These are phyloP conservation scores for Didymella exigua DNA, from an alignment of 2,329 filamentous ascomycete species.

Conservation along the genomic window DNA sequence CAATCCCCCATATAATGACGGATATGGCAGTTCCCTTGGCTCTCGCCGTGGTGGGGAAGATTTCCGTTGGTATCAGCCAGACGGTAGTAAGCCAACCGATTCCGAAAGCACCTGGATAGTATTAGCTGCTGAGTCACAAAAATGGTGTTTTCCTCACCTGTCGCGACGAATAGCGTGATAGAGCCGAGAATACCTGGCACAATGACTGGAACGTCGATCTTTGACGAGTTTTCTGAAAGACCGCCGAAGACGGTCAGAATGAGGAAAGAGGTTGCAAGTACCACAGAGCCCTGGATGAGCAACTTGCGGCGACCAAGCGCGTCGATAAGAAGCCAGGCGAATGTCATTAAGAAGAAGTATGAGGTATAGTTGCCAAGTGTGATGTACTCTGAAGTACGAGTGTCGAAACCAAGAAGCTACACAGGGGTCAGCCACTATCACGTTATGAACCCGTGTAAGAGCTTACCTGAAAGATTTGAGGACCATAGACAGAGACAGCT, in stretches of 20 bases:
- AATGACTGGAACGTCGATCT: slow-evolving; percentile 49
- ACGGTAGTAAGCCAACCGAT: slow-evolving; percentile 65
- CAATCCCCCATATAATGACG: slow-evolving; percentile 62
- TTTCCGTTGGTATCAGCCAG: slow-evolving; percentile 66
- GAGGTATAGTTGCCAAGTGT: slow-evolving; percentile 66
- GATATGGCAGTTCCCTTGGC: slow-evolving; percentile 61
- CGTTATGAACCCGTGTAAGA: not conserved
- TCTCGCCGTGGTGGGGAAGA: slow-evolving; percentile 61
- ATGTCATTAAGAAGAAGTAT: slow-evolving; percentile 66
- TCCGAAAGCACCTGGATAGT: slow-evolving; percentile 58
- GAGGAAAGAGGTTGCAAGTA: slow-evolving; percentile 57
- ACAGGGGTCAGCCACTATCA: not conserved
- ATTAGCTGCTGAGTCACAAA: not conserved
- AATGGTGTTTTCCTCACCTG: slow-evolving; percentile 25
- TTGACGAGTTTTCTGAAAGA: slow-evolving; percentile 51
- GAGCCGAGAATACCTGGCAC: slow-evolving; percentile 58
- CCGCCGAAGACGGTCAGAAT: slow-evolving; percentile 59
- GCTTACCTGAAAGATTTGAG: slow-evolving; percentile 63
- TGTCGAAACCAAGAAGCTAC: slow-evolving; percentile 63
- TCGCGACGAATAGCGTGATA: slow-evolving; percentile 61
- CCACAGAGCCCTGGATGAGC: slow-evolving; percentile 59
- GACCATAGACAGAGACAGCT: slow-evolving; percentile 66
- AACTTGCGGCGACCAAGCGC: slow-evolving; percentile 60
- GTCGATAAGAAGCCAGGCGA: slow-evolving; percentile 65
- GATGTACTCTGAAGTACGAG: slow-evolving; percentile 59